Conservation (phyloP, 164 flowering plant species). For the Kingdonia uniflora region DNA sequence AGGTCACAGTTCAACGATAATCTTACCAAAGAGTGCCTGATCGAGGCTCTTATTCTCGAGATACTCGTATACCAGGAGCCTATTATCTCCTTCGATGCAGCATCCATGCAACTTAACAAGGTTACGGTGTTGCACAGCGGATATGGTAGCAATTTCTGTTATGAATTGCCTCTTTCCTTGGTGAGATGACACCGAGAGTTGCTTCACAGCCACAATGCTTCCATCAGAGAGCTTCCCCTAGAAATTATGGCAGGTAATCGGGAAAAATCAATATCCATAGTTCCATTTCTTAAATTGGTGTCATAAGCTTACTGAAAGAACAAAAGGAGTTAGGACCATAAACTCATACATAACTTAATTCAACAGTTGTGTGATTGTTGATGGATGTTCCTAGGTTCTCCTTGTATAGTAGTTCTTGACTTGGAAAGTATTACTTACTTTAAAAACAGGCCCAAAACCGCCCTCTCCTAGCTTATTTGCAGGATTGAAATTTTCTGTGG, state of each 20-base stretch:
- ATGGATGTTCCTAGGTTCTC: too few relatives aligned
- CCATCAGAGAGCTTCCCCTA: slow-evolving; percentile 65
- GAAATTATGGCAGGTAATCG: not conserved
- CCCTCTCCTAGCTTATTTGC: slow-evolving; percentile 84
- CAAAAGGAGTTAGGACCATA: not conserved
- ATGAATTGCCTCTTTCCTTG: slow-evolving; percentile 70
- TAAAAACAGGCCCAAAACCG: slow-evolving; percentile 85
- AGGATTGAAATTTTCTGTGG: slow-evolving; percentile 55
- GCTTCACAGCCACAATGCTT: slow-evolving; percentile 60
- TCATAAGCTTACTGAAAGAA: not conserved
- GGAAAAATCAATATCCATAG: not conserved
- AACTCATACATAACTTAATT: too few relatives aligned
- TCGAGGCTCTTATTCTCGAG: slow-evolving; percentile 66
- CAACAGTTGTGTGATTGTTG: too few relatives aligned
- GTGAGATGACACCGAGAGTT: slow-evolving; percentile 54
- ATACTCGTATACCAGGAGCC: slow-evolving; percentile 59
- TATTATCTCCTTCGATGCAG: slow-evolving; percentile 42
- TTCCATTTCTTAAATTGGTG: not conserved
- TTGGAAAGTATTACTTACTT: slow-evolving; percentile 26
- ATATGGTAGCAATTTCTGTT: slow-evolving; percentile 71
- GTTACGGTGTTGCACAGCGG: slow-evolving; percentile 77
- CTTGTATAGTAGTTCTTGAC: too few relatives aligned
- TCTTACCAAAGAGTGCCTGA: slow-evolving; percentile 49
- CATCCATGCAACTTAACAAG: slow-evolving; percentile 68
- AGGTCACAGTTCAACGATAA: not conserved